Conservation (phyloP, 495 filamentous ascomycete species). For the Platismatia glauca region DNA sequence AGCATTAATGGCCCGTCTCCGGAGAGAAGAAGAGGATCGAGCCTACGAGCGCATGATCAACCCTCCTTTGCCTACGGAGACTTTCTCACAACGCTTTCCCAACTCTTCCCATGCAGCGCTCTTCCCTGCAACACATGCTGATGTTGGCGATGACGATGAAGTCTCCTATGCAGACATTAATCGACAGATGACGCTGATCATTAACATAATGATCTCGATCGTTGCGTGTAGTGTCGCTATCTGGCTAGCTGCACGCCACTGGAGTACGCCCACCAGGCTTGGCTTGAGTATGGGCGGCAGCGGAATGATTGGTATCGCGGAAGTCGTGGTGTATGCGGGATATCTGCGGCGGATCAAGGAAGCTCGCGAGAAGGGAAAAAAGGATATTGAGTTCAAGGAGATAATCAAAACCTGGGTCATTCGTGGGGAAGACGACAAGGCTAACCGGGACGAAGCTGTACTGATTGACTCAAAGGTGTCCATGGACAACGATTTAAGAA, state of each 20-base stretch:
- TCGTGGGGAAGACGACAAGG: constrained; percentile 31
- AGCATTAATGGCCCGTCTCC: constrained; percentile 76
- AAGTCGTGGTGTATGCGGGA: constrained; percentile 78
- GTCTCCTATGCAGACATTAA: constrained; percentile 62
- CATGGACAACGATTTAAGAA: not conserved
- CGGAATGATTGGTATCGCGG: constrained; percentile 68
- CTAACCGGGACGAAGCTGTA: not conserved
- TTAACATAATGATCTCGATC: constrained; percentile 66
- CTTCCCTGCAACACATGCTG: constrained; percentile 35
- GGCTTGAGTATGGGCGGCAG: constrained; percentile 62
- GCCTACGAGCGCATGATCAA: constrained; percentile 70
- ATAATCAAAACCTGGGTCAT: constrained; percentile 65
- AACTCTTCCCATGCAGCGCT: constrained; percentile 32
- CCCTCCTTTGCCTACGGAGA: constrained; percentile 44
- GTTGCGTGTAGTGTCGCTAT: constrained; percentile 60
- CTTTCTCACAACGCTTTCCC: constrained; percentile 52
- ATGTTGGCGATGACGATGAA: constrained; percentile 43
- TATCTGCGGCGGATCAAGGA: constrained; percentile 71
- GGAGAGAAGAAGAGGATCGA: constrained; percentile 66
- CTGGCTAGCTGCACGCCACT: constrained; percentile 62
- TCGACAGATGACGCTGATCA: constrained; percentile 61
- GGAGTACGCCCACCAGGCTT: constrained; percentile 59
- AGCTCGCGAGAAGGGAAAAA: constrained; percentile 57
- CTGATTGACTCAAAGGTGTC: constrained; percentile 1
- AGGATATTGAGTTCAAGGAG: constrained; percentile 59